Evolutionary conservation across 2,329 filamentous ascomycete genomes (phyloP).

Genomic region (Xylaria sp.): DNA sequence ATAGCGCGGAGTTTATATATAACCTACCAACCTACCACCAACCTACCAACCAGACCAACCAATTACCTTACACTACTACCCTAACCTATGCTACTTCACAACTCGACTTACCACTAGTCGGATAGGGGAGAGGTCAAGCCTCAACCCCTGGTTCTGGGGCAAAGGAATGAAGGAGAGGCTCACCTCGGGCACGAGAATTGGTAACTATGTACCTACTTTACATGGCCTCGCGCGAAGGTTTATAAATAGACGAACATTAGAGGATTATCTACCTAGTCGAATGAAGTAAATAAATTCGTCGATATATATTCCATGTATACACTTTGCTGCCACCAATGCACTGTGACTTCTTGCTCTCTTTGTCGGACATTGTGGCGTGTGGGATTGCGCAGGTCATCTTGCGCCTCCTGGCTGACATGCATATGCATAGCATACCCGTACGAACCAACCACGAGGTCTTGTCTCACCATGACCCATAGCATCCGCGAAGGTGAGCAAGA

Average conservation of each 20-base stretch:
- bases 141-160: background rate
- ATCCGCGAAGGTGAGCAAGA: background rate
- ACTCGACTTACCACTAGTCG: background rate
- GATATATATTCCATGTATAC: background rate
- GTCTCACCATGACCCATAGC: background rate
- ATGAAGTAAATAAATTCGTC: background rate
- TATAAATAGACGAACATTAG: slow-evolving; percentile 25
- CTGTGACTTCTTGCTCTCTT: too few relatives aligned
- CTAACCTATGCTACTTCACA: too few relatives aligned
- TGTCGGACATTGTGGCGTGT: too few relatives aligned
- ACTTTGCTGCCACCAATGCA: background rate
- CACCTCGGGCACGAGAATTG: slow-evolving; percentile 9
- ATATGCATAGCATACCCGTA: slow-evolving; percentile 13
- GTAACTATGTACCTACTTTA: background rate
- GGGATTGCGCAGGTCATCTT: background rate
- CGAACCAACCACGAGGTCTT: background rate
- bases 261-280: slow-evolving; percentile 5
- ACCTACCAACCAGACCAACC: too few relatives aligned
- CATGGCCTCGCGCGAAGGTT: background rate
- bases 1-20: slow-evolving; percentile 32
- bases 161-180: background rate
- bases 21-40: slow-evolving; percentile 5
- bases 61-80: too few relatives aligned
- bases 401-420: background rate
- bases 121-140: background rate